A percentile compares a stretch with the other conserved stretches of the same genome.
phyloP scores from a whole-genome alignment of 2,329 filamentous ascomycete genomes.

The Alternaria atra region DNA sequence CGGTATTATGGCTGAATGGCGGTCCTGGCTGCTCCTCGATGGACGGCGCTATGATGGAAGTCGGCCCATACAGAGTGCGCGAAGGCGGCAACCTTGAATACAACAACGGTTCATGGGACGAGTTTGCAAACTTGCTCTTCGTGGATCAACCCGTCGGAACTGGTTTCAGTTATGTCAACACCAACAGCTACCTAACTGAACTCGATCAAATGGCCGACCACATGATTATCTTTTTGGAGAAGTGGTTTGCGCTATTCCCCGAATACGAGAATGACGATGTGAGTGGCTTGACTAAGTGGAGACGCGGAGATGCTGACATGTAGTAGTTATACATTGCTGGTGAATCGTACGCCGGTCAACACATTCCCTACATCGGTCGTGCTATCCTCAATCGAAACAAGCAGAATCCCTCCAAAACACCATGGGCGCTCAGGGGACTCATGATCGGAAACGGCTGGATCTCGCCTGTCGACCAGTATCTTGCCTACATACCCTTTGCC shows the following conservation, averaged over 20 bases:
- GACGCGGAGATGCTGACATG: constrained; percentile 25
- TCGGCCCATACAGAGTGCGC: constrained; percentile 89
- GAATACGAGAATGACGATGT: constrained; percentile 93
- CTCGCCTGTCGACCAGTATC: constrained; percentile 87
- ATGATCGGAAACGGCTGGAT: constrained; percentile 99
- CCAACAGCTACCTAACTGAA: constrained; percentile 84
- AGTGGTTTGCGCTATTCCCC: constrained; percentile 89
- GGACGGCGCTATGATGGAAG: constrained; percentile 95
- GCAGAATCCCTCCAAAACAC: constrained; percentile 49
- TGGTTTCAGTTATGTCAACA: constrained; percentile 94
- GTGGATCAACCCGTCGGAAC: constrained; percentile 97
- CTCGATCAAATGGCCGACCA: constrained; percentile 88
- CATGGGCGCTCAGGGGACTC: constrained; percentile 84
- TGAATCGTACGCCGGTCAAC: constrained; percentile 95
- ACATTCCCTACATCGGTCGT: constrained; percentile 96
- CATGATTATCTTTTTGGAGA: constrained; percentile 87
- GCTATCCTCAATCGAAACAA: constrained; percentile 90
- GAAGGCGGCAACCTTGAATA: constrained; percentile 75
- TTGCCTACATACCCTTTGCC: constrained; percentile 81
- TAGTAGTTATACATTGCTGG: constrained; percentile 88
- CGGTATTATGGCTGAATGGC: constrained; percentile 96
- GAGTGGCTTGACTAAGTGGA: constrained; percentile 52
- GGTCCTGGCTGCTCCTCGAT: constrained; percentile 97
- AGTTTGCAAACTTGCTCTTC: constrained; percentile 96
- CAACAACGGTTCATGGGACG: constrained; percentile 97